phyloP scores from a whole-genome alignment of 169 alveolate species.

The Toxoplasma gondii region DNA sequence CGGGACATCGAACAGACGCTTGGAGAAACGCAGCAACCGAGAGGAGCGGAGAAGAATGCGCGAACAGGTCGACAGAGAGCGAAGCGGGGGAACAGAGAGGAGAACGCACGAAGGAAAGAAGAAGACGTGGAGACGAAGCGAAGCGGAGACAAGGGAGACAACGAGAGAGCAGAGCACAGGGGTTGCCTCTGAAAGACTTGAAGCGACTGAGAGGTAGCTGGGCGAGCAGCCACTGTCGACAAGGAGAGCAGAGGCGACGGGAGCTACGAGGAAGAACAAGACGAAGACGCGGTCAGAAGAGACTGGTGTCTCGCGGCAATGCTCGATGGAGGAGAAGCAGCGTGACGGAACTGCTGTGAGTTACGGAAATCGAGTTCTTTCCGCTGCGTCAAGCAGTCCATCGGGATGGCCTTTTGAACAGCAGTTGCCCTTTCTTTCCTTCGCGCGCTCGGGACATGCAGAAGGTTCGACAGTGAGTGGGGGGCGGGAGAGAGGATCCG shows the following conservation, averaged over 20 bases:
- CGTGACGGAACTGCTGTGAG: no score
- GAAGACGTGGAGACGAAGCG: background rate
- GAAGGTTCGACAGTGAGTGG: no score
- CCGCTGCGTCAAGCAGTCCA: no score
- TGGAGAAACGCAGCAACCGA: background rate
- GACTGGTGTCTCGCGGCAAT: no score
- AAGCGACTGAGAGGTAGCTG: background rate
- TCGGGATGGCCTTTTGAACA: no score
- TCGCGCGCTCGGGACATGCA: no score
- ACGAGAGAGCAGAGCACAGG: background rate
- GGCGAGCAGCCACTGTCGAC: background rate
- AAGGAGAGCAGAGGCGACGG: background rate
- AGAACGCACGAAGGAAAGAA: background rate
- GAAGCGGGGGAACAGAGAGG: background rate
- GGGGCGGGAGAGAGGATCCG: no score
- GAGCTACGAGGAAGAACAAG: no score
- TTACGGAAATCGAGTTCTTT: no score
- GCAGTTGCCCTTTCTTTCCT: no score
- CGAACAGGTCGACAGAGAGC: background rate
- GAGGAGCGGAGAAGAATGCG: background rate
- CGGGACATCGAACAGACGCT: background rate
- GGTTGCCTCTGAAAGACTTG: background rate
- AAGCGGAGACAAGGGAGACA: background rate
- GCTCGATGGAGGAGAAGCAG: no score
- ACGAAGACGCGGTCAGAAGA: no score